Percentiles rank a stretch among this genome's conserved stretches.
These are phyloP conservation scores for Ustilago sp. DNA, from an alignment of 1,284 basidiomycete species.

Conservation along the genomic window DNA sequence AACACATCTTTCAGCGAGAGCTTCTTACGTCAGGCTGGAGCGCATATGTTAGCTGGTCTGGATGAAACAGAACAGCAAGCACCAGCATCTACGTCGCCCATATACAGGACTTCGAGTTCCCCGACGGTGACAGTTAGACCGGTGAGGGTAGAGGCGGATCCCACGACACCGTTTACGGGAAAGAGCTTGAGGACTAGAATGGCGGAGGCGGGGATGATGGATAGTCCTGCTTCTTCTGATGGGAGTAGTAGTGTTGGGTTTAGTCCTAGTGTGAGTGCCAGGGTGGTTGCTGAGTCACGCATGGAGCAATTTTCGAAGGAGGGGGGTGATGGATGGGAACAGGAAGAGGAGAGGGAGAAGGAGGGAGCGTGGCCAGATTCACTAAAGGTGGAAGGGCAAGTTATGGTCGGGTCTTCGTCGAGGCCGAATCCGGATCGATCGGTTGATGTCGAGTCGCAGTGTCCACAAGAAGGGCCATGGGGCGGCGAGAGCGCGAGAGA, in stretches of 20 bases:
- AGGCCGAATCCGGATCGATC: no score
- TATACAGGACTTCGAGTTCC: slow-evolving; percentile 21
- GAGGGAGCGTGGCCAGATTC: background rate
- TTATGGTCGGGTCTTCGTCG: background rate
- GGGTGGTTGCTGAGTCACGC: slow-evolving; percentile 6
- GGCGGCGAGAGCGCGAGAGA: background rate
- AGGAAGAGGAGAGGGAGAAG: background rate
- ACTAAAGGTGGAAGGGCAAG: background rate
- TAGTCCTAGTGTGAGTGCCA: slow-evolving; percentile 19
- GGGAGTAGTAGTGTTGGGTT: slow-evolving; percentile 31
- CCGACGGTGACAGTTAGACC: slow-evolving; percentile 36
- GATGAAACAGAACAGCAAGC: slow-evolving; percentile 22
- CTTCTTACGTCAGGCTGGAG: slow-evolving; percentile 59
- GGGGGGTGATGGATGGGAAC: no score
- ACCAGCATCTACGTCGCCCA: slow-evolving; percentile 10
- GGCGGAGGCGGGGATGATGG: slow-evolving; percentile 36
- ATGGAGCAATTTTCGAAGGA: background rate
- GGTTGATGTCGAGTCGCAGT: slow-evolving; percentile 1
- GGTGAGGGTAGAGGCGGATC: slow-evolving; percentile 12
- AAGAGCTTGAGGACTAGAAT: slow-evolving; percentile 36
- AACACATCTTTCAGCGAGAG: slow-evolving; percentile 64
- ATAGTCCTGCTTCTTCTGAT: slow-evolving; percentile 31
- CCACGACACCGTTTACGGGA: slow-evolving; percentile 31
- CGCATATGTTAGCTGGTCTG: slow-evolving; percentile 53
- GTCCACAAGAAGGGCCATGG: background rate